Percentiles rank a stretch among this genome's conserved stretches.
These are phyloP conservation scores for Boletus semigastroideus DNA, from an alignment of 1,284 basidiomycete species.

Conservation along the genomic window DNA sequence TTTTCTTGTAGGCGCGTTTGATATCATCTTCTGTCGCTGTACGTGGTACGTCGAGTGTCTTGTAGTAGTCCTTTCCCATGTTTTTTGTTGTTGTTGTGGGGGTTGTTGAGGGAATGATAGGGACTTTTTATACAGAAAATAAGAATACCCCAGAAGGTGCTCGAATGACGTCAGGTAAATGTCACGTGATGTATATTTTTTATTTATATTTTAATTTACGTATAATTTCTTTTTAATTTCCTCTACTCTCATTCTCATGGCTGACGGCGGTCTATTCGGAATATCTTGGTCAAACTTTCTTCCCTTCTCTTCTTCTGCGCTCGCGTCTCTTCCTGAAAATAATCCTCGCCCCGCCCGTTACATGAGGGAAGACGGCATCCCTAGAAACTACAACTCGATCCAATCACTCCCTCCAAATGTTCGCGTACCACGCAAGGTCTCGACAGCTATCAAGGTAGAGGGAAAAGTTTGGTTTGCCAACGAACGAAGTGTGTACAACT, in stretches of 20 bases:
- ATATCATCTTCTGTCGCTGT: constrained; percentile 81
- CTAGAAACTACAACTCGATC: constrained; percentile 72
- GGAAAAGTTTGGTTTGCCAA: constrained; percentile 99
- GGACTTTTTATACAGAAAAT: too few relatives aligned
- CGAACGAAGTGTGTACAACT: constrained; percentile 73
- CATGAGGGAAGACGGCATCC: constrained; percentile 68
- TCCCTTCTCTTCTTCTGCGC: constrained; percentile 70
- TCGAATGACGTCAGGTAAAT: constrained; percentile 30
- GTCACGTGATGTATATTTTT: background rate
- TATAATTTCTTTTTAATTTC: too few relatives aligned
- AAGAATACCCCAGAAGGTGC: constrained; percentile 19
- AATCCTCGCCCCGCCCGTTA: constrained; percentile 57
- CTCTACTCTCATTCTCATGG: too few relatives aligned
- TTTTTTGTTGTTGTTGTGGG: too few relatives aligned
- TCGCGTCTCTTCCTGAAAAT: constrained; percentile 62
- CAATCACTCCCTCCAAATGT: constrained; percentile 59
- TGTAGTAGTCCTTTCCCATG: constrained; percentile 86
- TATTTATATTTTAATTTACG: too few relatives aligned
- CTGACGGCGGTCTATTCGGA: constrained; percentile 30
- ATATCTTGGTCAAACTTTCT: constrained; percentile 61
- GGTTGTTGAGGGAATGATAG: background rate
- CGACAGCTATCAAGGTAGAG: constrained; percentile 90
- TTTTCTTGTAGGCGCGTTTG: constrained; percentile 83
- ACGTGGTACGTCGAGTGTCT: constrained; percentile 72
- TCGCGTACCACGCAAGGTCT: constrained; percentile 81